Conservation (phyloP, 306 rosid species). For the Casuarina equisetifolia region DNA sequence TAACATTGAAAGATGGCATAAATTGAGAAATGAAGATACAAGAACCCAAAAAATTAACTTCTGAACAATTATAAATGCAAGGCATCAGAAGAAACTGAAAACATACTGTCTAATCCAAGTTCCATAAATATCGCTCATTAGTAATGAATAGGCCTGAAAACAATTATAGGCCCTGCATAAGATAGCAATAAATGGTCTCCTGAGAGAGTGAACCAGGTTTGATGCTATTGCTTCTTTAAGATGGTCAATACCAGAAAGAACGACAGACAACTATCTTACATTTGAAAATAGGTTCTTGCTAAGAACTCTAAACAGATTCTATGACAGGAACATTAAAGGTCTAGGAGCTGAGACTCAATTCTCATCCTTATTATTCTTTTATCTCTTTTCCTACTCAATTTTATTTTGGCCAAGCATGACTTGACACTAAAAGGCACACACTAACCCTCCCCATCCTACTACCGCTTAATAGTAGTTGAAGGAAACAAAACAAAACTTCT, state of each 20-base stretch:
- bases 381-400: neutral
- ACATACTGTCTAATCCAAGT: neutral
- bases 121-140: neutral
- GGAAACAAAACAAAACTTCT: neutral
- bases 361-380: neutral
- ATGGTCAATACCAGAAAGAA: neutral
- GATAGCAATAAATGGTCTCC: neutral
- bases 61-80: neutral
- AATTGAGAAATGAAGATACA: neutral
- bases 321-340: neutral
- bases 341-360: neutral
- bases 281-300: neutral
- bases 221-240: neutral
- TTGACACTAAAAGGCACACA: neutral
- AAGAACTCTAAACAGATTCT: neutral
- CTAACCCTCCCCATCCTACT: neutral
- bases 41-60: neutral
- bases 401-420: neutral
- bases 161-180: neutral
- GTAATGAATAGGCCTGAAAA: neutral
- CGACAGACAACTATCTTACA: neutral
- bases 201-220: neutral
- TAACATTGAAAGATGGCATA: constrained; percentile 2
- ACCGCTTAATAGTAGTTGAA: neutral
- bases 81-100: neutral